Conservation (phyloP, 768 basidiomycete species). For the Neoboletus subvelutipes region DNA sequence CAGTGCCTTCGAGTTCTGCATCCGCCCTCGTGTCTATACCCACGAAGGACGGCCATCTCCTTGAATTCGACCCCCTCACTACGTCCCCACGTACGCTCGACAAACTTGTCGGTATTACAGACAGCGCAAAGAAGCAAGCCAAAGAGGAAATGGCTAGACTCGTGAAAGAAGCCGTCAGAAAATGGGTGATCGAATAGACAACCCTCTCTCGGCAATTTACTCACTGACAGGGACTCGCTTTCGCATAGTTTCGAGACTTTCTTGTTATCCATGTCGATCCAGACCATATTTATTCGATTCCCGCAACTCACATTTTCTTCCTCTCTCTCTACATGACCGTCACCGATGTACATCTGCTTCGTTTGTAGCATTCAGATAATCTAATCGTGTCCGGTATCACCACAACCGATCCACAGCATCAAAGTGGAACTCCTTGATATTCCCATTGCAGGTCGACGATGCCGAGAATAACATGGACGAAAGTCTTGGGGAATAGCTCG, state of each 20-base stretch:
- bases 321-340: not conserved
- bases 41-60: constrained; percentile 74
- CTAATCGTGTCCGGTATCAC: constrained; percentile 5
- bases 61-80: constrained; percentile 81
- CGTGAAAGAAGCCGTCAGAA: constrained; percentile 69
- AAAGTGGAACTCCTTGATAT: not conserved
- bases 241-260: constrained; percentile 1
- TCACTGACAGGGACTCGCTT: not conserved
- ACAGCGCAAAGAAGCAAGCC: constrained; percentile 82
- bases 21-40: constrained; percentile 75
- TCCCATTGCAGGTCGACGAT: not conserved
- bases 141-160: constrained; percentile 72
- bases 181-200: constrained; percentile 62
- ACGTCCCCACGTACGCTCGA: constrained; percentile 73
- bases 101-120: constrained; percentile 72
- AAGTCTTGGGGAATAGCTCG: not conserved
- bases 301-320: constrained; percentile 3
- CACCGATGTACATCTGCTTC: constrained; percentile 18
- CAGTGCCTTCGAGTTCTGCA: constrained; percentile 24
- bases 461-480: not conserved
- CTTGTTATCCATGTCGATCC: not conserved
- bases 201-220: not conserved
- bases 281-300: constrained; percentile 13
- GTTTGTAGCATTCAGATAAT: constrained; percentile 19
- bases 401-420: not conserved